phyloP scores from a whole-genome alignment of 78 protist genomes.

The Protostelium mycophagum region DNA sequence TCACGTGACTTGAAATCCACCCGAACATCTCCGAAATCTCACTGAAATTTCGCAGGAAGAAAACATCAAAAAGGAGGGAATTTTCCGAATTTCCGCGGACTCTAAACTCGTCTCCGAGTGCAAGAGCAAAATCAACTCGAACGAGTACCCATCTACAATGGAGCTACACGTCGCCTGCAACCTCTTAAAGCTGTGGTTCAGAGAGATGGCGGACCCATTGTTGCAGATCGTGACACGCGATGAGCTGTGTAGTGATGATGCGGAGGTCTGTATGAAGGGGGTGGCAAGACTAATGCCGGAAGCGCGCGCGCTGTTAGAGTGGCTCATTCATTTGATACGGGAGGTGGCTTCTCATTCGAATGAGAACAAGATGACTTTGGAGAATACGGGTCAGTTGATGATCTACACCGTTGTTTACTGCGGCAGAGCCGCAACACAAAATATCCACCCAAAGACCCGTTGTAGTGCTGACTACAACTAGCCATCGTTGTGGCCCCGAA shows the following conservation, averaged over 20 bases:
- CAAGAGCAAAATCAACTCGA: background rate
- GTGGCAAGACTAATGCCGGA: background rate
- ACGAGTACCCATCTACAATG: background rate
- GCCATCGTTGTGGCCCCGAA: background rate
- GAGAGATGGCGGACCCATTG: background rate
- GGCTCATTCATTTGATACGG: background rate
- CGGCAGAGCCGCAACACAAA: background rate
- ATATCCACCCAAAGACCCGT: background rate
- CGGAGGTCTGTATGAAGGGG: background rate
- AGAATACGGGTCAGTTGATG: background rate
- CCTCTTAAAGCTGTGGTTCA: background rate
- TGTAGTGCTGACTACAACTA: too few relatives aligned
- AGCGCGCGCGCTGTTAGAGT: background rate
- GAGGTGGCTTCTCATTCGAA: background rate
- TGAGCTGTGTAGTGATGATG: background rate
- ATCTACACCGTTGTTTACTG: too few relatives aligned
- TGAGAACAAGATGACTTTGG: background rate
- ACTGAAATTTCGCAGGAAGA: background rate
- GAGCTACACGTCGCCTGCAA: background rate
- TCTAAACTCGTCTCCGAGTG: background rate
- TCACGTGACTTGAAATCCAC: background rate
- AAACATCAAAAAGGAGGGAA: background rate
- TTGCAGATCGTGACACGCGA: background rate
- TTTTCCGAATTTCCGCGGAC: background rate
- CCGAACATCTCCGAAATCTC: background rate